Conservation (phyloP, 1,284 basidiomycete species). For the Irpex sp. region DNA sequence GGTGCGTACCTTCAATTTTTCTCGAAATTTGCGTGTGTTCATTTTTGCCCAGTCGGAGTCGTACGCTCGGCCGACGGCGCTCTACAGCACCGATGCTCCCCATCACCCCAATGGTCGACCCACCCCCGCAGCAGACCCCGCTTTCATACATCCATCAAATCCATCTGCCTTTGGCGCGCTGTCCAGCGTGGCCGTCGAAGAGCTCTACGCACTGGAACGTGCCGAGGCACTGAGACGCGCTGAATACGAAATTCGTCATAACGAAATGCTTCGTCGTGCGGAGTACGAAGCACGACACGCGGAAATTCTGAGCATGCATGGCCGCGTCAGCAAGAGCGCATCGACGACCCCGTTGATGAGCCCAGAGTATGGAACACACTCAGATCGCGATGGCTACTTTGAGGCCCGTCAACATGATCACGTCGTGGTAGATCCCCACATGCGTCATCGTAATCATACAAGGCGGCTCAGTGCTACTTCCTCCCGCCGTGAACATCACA, state of each 20-base stretch:
- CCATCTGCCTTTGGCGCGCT: slow-evolving; percentile 69
- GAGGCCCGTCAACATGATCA: slow-evolving; percentile 35
- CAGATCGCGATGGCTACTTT: slow-evolving; percentile 39
- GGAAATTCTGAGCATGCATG: slow-evolving; percentile 47
- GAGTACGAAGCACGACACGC: slow-evolving; percentile 67
- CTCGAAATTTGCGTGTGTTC: slow-evolving; percentile 3
- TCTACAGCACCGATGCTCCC: slow-evolving; percentile 44
- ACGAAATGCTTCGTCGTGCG: slow-evolving; percentile 76
- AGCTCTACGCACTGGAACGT: slow-evolving; percentile 83
- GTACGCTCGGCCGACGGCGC: slow-evolving; percentile 65
- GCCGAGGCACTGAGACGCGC: slow-evolving; percentile 80
- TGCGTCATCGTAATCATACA: slow-evolving; percentile 18
- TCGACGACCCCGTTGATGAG: slow-evolving; percentile 66
- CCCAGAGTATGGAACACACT: slow-evolving; percentile 34
- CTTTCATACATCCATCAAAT: slow-evolving; percentile 26
- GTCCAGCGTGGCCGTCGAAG: slow-evolving; percentile 81
- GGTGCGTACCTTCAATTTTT: slow-evolving; percentile 37
- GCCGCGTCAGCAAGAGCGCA: slow-evolving; percentile 54
- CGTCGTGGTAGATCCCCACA: slow-evolving; percentile 27
- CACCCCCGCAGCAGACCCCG: slow-evolving; percentile 18
- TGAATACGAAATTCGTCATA: slow-evolving; percentile 80
- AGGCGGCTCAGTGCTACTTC: slow-evolving; percentile 42
- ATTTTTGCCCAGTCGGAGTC: slow-evolving; percentile 45
- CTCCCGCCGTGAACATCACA: slow-evolving; percentile 30
- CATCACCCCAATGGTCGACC: slow-evolving; percentile 30